These are phyloP conservation scores for Xylaria sp. DNA, from an alignment of 2,329 filamentous ascomycete species.

Conservation along the genomic window DNA sequence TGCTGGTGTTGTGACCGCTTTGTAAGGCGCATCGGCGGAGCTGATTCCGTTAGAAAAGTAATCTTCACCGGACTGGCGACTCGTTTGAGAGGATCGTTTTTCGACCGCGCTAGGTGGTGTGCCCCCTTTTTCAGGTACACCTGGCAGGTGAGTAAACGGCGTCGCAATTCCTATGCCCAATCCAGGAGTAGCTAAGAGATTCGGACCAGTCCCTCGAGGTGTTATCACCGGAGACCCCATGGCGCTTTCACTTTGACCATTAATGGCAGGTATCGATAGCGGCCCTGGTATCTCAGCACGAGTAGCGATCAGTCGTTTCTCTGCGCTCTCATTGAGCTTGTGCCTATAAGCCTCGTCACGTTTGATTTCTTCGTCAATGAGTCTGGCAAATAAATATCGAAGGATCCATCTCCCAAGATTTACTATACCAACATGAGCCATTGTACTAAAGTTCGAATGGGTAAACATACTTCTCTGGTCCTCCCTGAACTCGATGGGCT, in stretches of 20 bases:
- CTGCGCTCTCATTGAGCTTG: constrained; percentile 66
- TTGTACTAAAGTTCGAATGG: background rate
- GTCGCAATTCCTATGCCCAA: constrained; percentile 80
- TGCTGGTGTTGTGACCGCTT: constrained; percentile 54
- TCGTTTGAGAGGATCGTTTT: constrained; percentile 60
- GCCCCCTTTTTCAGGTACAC: constrained; percentile 54
- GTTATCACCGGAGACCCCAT: constrained; percentile 58
- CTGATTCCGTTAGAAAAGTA: constrained; percentile 75
- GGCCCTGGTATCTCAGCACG: constrained; percentile 65
- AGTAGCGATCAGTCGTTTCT: constrained; percentile 62
- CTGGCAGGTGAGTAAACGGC: constrained; percentile 58
- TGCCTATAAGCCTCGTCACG: constrained; percentile 78
- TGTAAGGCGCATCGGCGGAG: constrained; percentile 53
- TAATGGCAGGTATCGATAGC: constrained; percentile 52
- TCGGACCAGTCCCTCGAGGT: constrained; percentile 68
- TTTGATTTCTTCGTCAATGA: constrained; percentile 89
- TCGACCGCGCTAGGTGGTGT: constrained; percentile 56
- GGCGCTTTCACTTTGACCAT: constrained; percentile 47
- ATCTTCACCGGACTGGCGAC: constrained; percentile 70
- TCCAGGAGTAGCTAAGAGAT: constrained; percentile 73
- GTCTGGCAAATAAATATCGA: constrained; percentile 84
- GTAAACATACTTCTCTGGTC: constrained; percentile 82
- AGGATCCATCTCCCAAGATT: constrained; percentile 97
- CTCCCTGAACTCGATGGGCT: constrained; percentile 81
- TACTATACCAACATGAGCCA: constrained; percentile 58